Evolutionary conservation across 192 early-diverging fungal species (phyloP).

Genomic region (Backusella sp.): DNA sequence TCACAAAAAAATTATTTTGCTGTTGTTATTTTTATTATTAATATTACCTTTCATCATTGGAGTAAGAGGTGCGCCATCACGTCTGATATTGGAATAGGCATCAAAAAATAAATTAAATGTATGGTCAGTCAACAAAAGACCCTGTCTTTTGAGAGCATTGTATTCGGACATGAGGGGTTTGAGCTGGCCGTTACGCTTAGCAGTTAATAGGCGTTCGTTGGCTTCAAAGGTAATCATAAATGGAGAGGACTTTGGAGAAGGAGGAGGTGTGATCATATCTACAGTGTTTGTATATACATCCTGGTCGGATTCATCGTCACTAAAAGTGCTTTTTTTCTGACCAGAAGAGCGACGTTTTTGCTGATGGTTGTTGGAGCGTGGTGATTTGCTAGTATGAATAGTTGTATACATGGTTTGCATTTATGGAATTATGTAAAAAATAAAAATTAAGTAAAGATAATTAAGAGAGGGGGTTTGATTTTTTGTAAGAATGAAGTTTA

Average conservation of each 20-base stretch:
- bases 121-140: conserved; percentile 24
- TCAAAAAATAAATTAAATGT: conserved; percentile 38
- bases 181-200: conserved; percentile 31
- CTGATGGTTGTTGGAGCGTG: conserved; percentile 2
- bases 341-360: background rate
- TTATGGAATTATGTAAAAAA: background rate
- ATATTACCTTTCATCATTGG: conserved; percentile 26
- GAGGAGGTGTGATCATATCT: conserved; percentile 18
- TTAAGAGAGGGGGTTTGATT: background rate
- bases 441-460: background rate
- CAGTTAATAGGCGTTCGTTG: conserved; percentile 27
- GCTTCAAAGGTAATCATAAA: conserved; percentile 8
- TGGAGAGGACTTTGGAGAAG: conserved; percentile 12
- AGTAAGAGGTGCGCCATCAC: conserved; percentile 32
- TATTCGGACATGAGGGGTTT: conserved; percentile 28
- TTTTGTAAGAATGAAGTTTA: background rate
- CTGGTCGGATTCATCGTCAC: background rate
- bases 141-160: conserved; percentile 23
- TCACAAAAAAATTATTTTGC: background rate
- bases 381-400: conserved; percentile 10
- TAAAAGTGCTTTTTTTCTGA: conserved; percentile 4
- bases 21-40: background rate
- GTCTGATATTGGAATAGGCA: conserved; percentile 25
- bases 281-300: conserved; percentile 3
- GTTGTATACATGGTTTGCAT: conserved; percentile 12